These are phyloP conservation scores for Geotrichum reessii DNA, from an alignment of 1,139 yeast species.

Conservation along the genomic window DNA sequence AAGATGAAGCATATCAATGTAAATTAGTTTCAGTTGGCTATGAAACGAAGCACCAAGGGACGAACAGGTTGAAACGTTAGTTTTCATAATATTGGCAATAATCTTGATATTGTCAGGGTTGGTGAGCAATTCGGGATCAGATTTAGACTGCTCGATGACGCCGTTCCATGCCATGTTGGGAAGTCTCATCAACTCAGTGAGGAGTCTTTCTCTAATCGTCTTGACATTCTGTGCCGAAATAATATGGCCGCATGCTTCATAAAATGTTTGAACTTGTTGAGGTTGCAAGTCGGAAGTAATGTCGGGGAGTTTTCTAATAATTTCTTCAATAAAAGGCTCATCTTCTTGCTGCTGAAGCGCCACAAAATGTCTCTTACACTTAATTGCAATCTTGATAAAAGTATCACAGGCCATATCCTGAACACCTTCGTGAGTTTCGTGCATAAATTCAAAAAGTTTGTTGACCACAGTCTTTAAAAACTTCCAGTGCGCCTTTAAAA, in stretches of 20 bases:
- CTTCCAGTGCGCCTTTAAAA: conserved; percentile 96
- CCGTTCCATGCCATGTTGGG: conserved; percentile 95
- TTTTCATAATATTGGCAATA: conserved; percentile 86
- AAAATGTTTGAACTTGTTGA: conserved; percentile 95
- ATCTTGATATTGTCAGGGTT: conserved; percentile 88
- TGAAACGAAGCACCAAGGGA: conserved; percentile 90
- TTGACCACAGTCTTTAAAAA: conserved; percentile 92
- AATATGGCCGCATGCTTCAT: conserved; percentile 95
- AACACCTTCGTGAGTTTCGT: conserved; percentile 98
- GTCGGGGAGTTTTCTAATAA: conserved; percentile 71
- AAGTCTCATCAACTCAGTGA: conserved; percentile 75
- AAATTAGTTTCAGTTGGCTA: conserved; percentile 80
- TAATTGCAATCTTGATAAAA: conserved; percentile 86
- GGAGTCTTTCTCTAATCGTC: conserved; percentile 62
- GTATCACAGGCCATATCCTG: conserved; percentile 99
- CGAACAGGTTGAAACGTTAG: conserved; percentile 89
- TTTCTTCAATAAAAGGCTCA: conserved; percentile 92
- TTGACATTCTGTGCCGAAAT: conserved; percentile 72
- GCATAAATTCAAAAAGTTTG: conserved; percentile 96
- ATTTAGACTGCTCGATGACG: conserved; percentile 77
- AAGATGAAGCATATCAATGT: conserved; percentile 81
- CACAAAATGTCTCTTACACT: conserved; percentile 93
- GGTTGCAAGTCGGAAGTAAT: conserved; percentile 93
- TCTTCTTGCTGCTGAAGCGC: conserved; percentile 77
- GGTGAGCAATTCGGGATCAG: conserved; percentile 72